These are phyloP conservation scores for Nakataea oryzae DNA, from an alignment of 2,329 filamentous ascomycete genomes.

Conservation along the genomic window DNA sequence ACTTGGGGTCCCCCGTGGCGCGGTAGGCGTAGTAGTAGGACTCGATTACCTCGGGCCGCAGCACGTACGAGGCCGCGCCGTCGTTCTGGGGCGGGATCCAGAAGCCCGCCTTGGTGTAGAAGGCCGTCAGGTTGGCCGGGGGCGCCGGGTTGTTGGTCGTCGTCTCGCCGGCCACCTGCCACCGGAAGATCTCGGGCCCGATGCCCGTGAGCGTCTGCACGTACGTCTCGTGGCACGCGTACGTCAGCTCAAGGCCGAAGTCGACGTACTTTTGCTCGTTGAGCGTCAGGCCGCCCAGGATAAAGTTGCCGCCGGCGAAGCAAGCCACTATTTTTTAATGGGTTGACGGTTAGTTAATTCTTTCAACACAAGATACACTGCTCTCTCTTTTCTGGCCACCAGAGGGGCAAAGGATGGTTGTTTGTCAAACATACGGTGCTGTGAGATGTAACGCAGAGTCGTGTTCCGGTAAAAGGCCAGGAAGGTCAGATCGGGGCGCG, in stretches of 20 bases:
- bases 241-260: conserved; percentile 62
- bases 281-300: conserved; percentile 67
- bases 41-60: conserved; percentile 76
- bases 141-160: conserved; percentile 26
- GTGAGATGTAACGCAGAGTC: conserved; percentile 30
- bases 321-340: conserved; percentile 50
- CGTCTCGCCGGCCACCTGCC: conserved; percentile 32
- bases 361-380: too few species aligned
- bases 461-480: conserved; percentile 45
- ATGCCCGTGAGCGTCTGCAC: conserved; percentile 56
- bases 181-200: conserved; percentile 63
- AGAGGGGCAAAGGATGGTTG: not conserved
- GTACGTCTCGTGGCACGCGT: conserved; percentile 69
- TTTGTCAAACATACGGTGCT: conserved; percentile 31
- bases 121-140: conserved; percentile 29
- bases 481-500: conserved; percentile 63
- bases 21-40: conserved; percentile 82
- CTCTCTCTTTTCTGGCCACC: too few species aligned
- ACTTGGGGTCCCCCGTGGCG: conserved; percentile 62
- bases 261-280: conserved; percentile 55
- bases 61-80: conserved; percentile 41
- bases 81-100: conserved; percentile 41
- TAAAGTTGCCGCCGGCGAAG: conserved; percentile 78
- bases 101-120: conserved; percentile 61
- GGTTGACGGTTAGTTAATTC: not conserved